These are phyloP conservation scores for Didymella pinodella DNA, from an alignment of 2,329 filamentous ascomycete species.

Conservation along the genomic window DNA sequence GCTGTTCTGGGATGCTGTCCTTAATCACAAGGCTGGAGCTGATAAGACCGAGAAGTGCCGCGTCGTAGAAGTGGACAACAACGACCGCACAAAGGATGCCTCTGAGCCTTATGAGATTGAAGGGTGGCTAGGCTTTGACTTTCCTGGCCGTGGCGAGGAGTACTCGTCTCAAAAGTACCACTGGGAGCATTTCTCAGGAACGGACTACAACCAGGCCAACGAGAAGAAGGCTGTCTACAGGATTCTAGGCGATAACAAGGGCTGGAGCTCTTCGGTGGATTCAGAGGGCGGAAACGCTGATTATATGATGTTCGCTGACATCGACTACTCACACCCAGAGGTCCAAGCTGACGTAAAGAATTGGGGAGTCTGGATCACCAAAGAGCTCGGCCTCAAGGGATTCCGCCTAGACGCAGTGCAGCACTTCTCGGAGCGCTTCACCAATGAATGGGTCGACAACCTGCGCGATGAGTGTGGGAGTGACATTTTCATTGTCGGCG, in stretches of 20 bases:
- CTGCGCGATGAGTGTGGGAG: slow-evolving; percentile 59
- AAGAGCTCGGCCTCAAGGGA: slow-evolving; percentile 67
- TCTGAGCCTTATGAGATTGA: slow-evolving; percentile 68
- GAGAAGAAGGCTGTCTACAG: slow-evolving; percentile 70
- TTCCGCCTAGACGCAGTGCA: slow-evolving; percentile 77
- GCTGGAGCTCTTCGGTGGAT: slow-evolving; percentile 69
- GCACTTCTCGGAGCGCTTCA: slow-evolving; percentile 74
- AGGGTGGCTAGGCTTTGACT: slow-evolving; percentile 73
- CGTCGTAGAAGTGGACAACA: slow-evolving; percentile 69
- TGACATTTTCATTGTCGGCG: slow-evolving; percentile 71
- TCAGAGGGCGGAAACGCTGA: slow-evolving; percentile 71
- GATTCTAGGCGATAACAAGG: slow-evolving; percentile 68
- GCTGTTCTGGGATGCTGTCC: slow-evolving; percentile 73
- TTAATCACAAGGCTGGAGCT: slow-evolving; percentile 76
- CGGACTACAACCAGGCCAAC: slow-evolving; percentile 68
- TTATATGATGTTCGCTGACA: slow-evolving; percentile 76
- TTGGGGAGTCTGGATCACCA: slow-evolving; percentile 73
- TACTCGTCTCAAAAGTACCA: slow-evolving; percentile 71
- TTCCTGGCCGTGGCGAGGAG: slow-evolving; percentile 65
- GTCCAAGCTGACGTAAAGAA: slow-evolving; percentile 68
- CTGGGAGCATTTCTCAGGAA: slow-evolving; percentile 72
- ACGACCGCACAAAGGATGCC: slow-evolving; percentile 64
- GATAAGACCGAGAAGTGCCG: slow-evolving; percentile 69
- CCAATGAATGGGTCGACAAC: slow-evolving; percentile 68
- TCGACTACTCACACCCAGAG: slow-evolving; percentile 68